Base-by-base conservation (phyloP, 139 green algal species). In the Mesotaenium endlicherianum region DNA sequence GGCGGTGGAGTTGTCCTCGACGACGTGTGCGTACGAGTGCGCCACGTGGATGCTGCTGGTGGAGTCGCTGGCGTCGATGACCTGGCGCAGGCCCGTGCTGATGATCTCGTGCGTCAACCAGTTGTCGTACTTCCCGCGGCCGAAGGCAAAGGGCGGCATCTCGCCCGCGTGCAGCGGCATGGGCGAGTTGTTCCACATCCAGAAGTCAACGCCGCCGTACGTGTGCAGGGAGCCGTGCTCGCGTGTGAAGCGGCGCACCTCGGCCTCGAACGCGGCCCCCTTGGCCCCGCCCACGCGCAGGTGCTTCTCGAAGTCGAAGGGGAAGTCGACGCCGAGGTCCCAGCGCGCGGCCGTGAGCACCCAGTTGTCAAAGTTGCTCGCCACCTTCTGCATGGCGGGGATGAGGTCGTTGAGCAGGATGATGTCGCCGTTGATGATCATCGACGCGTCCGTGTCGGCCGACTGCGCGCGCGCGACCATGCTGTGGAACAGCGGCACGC, bases 361-460 rank as follows among this genome's bases (percentile, higher is more conserved):
- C 75, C 75, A 82, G 75, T 82, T 20, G 36, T 77, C 17, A 43
- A 82, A 82, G 4, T 34, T 77, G 30, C 26, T 38, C 30, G 26
- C 26, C 39, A 76, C 59, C 26, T 82, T 82, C 57, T 82, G 36
- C 39, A 82, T 3, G 34, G 75, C 75, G 49, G 42, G 75, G 26
- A 82, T 77, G 47, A 82, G 17, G 75, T 82, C 75, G 59, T 82
- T 82, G 11, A 82, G 75, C 30, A 82, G 75, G 45, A 82, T 77
- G 38, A 82, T 82, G 26, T 82, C 75, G 2, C 75, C 47, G 41
- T 82, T 82, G 38, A 82, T 82, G 39, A 82, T 77, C 75, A 82
- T 82, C n/a, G 75, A 82, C 3, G 76, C 20, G 31, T 70, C 75
- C 26, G 75, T 82, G 31, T 77, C 3, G 0, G 75, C 75, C 26